phyloP scores from a whole-genome alignment of 1,284 basidiomycete genomes.

The Leccinum pachyderme region DNA sequence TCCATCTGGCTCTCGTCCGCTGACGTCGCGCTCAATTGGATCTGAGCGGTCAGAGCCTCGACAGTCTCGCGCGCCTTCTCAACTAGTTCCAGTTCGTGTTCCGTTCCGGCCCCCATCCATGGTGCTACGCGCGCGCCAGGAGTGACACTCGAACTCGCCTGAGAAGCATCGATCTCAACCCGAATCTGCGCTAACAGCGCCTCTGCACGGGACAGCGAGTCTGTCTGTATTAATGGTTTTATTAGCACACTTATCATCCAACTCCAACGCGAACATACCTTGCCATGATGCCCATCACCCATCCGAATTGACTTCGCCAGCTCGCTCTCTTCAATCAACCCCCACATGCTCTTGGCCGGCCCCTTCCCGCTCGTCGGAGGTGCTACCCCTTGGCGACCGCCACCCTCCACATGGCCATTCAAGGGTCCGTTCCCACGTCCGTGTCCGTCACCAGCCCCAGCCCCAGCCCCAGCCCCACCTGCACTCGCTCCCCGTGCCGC shows the following conservation, averaged over 20 bases:
- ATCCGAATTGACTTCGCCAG: slow-evolving; percentile 65
- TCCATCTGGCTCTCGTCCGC: slow-evolving; percentile 61
- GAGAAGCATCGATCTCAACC: neutral
- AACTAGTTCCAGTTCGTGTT: slow-evolving; percentile 35
- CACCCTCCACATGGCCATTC: slow-evolving; percentile 4
- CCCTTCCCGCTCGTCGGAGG: slow-evolving; percentile 35
- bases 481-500: slow-evolving; percentile 19
- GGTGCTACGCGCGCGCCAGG: neutral
- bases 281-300: slow-evolving; percentile 49
- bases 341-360: slow-evolving; percentile 63
- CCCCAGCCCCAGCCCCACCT: neutral
- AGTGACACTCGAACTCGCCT: neutral
- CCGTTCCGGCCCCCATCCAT: neutral
- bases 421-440: neutral
- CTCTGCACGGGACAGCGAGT: slow-evolving; percentile 42
- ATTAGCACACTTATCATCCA: neutral
- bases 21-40: slow-evolving; percentile 48
- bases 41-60: slow-evolving; percentile 50
- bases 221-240: neutral
- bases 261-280: slow-evolving; percentile 39
- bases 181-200: slow-evolving; percentile 50
- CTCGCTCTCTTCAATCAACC: slow-evolving; percentile 78
- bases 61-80: slow-evolving; percentile 52
- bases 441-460: neutral
- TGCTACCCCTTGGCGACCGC: slow-evolving; percentile 3